Evolutionary conservation across 164 flowering plant genomes (phyloP).

Genomic region (grape (Vitis vinifera)): ASM3070453v1 NC_081812.1:15629001-15629500

Average conservation of each 20-base stretch:
- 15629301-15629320: constrained; percentile 70
- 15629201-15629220: constrained; percentile 89
- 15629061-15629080: constrained; percentile 94
- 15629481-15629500: constrained; percentile 93
- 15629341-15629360: constrained; percentile 29
- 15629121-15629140: constrained; percentile 97
- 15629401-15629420: constrained; percentile 87
- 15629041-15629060: constrained; percentile 85
- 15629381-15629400: constrained; percentile 70
- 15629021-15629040: constrained; percentile 75
- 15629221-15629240: constrained; percentile 93
- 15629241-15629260: constrained; percentile 76
- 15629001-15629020: constrained; percentile 85
- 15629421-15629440: constrained; percentile 92
- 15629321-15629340: constrained; percentile 86
- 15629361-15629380: constrained; percentile 28
- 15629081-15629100: constrained; percentile 97
- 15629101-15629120: constrained; percentile 96
- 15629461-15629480: constrained; percentile 93
- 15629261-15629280: constrained; percentile 54
- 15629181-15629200: constrained; percentile 63
- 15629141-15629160: constrained; percentile 88
- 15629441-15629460: constrained; percentile 84
- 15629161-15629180: constrained; percentile 80
- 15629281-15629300: constrained; percentile 59